These are phyloP conservation scores for Saccharomyces hybrid DNA, from an alignment of 1,139 yeast species.

Conservation along the genomic window DNA sequence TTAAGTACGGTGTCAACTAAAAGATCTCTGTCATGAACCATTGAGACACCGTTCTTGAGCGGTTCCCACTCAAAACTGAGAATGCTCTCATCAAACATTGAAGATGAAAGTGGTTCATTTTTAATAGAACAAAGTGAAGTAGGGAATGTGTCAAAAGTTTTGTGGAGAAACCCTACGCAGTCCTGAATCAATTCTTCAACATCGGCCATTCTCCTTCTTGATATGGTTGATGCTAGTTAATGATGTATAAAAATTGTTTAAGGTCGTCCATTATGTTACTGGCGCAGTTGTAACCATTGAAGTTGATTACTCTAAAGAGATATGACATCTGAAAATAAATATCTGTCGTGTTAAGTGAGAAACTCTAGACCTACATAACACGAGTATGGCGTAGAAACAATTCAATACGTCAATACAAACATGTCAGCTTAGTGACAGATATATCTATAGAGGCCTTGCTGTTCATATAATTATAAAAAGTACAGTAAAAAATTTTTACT, in stretches of 20 bases:
- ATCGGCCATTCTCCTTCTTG: neutral
- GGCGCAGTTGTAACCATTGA: too few species aligned
- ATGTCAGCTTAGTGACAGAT: neutral
- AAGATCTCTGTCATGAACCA: conserved; percentile 9
- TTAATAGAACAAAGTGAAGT: neutral
- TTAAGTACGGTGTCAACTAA: conserved; percentile 13
- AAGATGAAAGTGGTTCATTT: neutral
- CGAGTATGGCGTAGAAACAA: too few species aligned
- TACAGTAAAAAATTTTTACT: neutral
- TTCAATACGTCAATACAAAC: neutral
- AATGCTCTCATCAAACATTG: conserved; percentile 3
- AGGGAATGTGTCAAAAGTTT: conserved; percentile 2
- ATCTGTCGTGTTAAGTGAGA: too few species aligned
- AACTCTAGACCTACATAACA: too few species aligned
- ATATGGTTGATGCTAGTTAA: too few species aligned
- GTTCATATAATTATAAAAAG: neutral
- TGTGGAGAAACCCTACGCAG: neutral
- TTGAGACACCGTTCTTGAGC: neutral
- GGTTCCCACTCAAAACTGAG: conserved; percentile 13
- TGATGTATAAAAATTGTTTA: neutral
- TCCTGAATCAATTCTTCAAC: neutral
- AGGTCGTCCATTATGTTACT: neutral
- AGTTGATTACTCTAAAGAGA: too few species aligned
- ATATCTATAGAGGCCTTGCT: neutral
- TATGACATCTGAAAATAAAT: too few species aligned